These are phyloP conservation scores for Ophiostoma perfectum DNA, from an alignment of 2,329 filamentous ascomycete genomes.

Conservation along the genomic window DNA sequence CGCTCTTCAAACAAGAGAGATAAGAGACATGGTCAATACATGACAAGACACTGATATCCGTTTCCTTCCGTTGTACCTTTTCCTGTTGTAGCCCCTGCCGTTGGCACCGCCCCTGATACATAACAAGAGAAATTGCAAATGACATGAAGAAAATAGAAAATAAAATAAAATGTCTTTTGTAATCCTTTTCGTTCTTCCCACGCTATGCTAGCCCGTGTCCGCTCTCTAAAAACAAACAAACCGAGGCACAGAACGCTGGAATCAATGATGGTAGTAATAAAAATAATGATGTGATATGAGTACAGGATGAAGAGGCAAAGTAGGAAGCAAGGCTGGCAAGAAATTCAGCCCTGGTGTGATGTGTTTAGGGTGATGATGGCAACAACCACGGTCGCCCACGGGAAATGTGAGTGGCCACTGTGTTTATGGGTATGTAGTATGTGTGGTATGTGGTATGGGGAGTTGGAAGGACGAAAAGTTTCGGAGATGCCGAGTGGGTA, in stretches of 20 bases:
- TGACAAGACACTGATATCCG: conserved; percentile 8
- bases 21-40: neutral
- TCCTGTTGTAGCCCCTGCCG: neutral
- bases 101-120: neutral
- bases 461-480: too few relatives aligned
- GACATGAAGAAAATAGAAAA: too few relatives aligned
- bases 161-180: neutral
- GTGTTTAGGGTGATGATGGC: too few relatives aligned
- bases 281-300: neutral
- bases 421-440: neutral
- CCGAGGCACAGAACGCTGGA: conserved; percentile 12
- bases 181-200: neutral
- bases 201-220: conserved; percentile 15
- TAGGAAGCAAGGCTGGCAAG: neutral
- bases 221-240: conserved; percentile 13
- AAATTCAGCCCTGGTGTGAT: too few relatives aligned
- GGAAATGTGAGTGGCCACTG: neutral
- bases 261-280: neutral
- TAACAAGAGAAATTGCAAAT: neutral
- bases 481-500: too few relatives aligned
- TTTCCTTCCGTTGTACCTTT: neutral
- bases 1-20: neutral
- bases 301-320: neutral
- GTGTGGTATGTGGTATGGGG: neutral
- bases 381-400: too few relatives aligned